Evolutionary conservation across 148 eudicot species (phyloP).

Genomic region (Rhododendron ferrugineum): DNA sequence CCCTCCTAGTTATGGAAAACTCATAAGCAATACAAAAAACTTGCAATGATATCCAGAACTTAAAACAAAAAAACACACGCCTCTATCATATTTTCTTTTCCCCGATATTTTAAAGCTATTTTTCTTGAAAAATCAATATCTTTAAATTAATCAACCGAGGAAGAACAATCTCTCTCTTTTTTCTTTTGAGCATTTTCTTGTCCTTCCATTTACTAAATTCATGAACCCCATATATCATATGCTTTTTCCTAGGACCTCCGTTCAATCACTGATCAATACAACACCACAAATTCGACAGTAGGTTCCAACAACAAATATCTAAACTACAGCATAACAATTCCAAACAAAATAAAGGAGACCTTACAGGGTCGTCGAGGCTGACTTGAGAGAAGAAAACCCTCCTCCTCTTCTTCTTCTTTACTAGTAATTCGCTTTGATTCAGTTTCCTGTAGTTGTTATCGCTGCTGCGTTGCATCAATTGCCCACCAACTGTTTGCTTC

Average conservation of each 20-base stretch:
- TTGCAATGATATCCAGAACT: background rate
- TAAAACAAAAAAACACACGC: no score
- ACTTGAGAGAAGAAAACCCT: constrained; percentile 67
- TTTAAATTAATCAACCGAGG: background rate
- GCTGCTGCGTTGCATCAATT: background rate
- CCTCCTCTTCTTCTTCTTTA: constrained; percentile 15
- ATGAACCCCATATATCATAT: background rate
- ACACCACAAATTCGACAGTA: background rate
- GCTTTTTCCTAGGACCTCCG: background rate
- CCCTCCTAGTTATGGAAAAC: background rate
- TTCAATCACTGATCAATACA: background rate
- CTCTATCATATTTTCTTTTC: background rate
- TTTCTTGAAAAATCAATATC: background rate
- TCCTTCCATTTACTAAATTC: background rate
- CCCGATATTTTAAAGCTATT: background rate
- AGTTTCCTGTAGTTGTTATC: background rate
- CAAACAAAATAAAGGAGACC: background rate
- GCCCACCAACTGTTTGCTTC: constrained; percentile 25
- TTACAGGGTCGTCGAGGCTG: constrained; percentile 70
- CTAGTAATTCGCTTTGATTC: background rate
- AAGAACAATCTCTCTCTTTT: background rate
- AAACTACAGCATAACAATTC: background rate
- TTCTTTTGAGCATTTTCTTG: background rate
- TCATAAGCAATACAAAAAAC: background rate
- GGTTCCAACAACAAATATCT: background rate